phyloP scores from a whole-genome alignment of 2,329 filamentous ascomycete genomes.

The Westerdykella aurantiaca region DNA sequence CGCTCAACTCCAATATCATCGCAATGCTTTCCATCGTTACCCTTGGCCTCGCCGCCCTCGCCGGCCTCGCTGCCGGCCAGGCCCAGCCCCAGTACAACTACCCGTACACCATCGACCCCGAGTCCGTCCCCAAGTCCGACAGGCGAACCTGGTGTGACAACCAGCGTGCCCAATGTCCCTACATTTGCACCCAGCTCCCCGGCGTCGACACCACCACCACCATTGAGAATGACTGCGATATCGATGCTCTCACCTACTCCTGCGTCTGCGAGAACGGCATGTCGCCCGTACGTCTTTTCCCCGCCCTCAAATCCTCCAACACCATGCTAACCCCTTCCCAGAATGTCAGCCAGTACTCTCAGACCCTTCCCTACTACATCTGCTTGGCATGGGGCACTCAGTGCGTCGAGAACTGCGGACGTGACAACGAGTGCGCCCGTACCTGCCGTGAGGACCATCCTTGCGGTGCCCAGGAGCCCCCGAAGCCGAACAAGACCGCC shows the following conservation, averaged over 20 bases:
- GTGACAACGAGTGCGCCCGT: conserved; percentile 54
- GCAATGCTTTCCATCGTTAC: conserved; percentile 47
- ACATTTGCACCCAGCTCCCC: conserved; percentile 63
- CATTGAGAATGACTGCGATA: conserved; percentile 60
- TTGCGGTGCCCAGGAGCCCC: conserved; percentile 65
- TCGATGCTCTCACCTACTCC: conserved; percentile 57
- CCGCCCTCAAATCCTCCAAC: conserved; percentile 25
- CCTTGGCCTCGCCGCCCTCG: conserved; percentile 47
- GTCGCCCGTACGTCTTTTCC: conserved; percentile 46
- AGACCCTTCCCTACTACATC: conserved; percentile 72
- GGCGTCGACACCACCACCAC: conserved; percentile 42
- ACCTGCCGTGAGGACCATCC: conserved; percentile 61
- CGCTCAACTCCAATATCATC: conserved; percentile 4
- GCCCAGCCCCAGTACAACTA: conserved; percentile 20
- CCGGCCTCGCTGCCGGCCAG: conserved; percentile 50
- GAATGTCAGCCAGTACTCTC: conserved; percentile 69
- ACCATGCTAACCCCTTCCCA: not conserved
- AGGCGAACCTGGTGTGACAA: conserved; percentile 60
- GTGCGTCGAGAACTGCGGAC: conserved; percentile 56
- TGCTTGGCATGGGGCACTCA: conserved; percentile 67
- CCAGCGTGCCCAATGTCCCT: conserved; percentile 60
- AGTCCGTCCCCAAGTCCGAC: conserved; percentile 48
- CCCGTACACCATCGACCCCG: conserved; percentile 55
- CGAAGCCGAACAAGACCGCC: conserved; percentile 52
- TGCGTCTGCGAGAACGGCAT: conserved; percentile 63